Evolutionary conservation across 768 basidiomycete genomes (phyloP).

Genomic region (Daedaleopsis sinensis): DNA sequence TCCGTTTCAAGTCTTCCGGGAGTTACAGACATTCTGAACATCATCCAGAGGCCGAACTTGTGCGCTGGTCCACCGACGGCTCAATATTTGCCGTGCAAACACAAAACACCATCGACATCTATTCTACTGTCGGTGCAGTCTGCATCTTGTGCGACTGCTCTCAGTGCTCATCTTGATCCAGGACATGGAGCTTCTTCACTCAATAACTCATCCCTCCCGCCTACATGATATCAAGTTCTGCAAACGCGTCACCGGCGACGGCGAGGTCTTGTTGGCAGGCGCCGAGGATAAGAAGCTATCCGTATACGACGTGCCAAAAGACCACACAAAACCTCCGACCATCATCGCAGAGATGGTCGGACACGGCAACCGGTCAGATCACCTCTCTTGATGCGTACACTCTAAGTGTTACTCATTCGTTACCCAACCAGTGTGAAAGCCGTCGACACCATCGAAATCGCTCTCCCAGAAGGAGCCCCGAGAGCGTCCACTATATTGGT

Average conservation of each 20-base stretch:
- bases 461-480: slow-evolving; percentile 36
- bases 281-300: slow-evolving; percentile 91
- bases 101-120: slow-evolving; percentile 77
- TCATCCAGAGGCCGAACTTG: slow-evolving; percentile 83
- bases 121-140: slow-evolving; percentile 49
- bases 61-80: slow-evolving; percentile 84
- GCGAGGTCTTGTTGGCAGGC: slow-evolving; percentile 77
- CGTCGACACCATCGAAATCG: slow-evolving; percentile 60
- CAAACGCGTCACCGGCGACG: slow-evolving; percentile 53
- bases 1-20: slow-evolving; percentile 34
- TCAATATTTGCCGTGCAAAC: slow-evolving; percentile 80
- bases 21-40: background rate
- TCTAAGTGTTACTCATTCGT: background rate
- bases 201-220: slow-evolving; percentile 76
- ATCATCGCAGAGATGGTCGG: slow-evolving; percentile 78
- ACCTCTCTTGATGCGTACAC: background rate
- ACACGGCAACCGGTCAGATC: slow-evolving; percentile 80
- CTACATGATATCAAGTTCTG: slow-evolving; percentile 86
- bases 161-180: slow-evolving; percentile 33
- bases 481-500: slow-evolving; percentile 59
- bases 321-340: slow-evolving; percentile 48
- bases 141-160: slow-evolving; percentile 1
- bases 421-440: slow-evolving; percentile 69
- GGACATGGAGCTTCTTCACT: slow-evolving; percentile 80
- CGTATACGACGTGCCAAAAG: slow-evolving; percentile 64